Conservation (phyloP, 169 alveolate genomes). For the Plasmodium relictum region DNA sequence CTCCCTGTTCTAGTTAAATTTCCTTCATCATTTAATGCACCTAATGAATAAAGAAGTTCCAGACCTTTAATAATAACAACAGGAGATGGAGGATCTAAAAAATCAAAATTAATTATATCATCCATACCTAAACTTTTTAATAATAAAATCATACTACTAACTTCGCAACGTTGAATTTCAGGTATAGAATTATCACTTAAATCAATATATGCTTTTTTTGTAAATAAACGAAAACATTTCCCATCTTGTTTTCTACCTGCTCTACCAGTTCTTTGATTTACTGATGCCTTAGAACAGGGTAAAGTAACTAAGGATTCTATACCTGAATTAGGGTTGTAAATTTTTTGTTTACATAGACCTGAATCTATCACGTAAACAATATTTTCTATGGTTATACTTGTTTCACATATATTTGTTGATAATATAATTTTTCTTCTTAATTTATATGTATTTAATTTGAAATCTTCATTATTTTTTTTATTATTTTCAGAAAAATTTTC, state of each 20-base stretch:
- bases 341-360: slow-evolving; percentile 98
- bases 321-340: slow-evolving; percentile 96
- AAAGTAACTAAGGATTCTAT: slow-evolving; percentile 98
- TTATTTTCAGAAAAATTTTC: background rate
- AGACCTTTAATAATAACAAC: slow-evolving; percentile 96
- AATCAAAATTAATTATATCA: slow-evolving; percentile 99
- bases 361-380: slow-evolving; percentile 97
- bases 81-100: slow-evolving; percentile 99
- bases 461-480: background rate
- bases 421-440: slow-evolving; percentile 97
- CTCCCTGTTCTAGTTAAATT: slow-evolving; percentile 97
- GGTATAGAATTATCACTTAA: slow-evolving; percentile 96
- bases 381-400: slow-evolving; percentile 99
- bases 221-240: slow-evolving; percentile 98
- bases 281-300: slow-evolving; percentile 99
- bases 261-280: slow-evolving; percentile 99
- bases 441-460: slow-evolving; percentile 77
- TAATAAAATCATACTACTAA: slow-evolving; percentile 93
- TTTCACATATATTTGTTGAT: slow-evolving; percentile 99
- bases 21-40: slow-evolving; percentile 98
- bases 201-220: slow-evolving; percentile 97
- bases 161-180: slow-evolving; percentile 97
- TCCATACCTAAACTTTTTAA: slow-evolving; percentile 96
- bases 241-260: slow-evolving; percentile 99
- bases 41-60: slow-evolving; percentile 97